Base-by-base conservation (phyloP, 805 yeast genomes). In the Candida coleopterorum region DNA sequence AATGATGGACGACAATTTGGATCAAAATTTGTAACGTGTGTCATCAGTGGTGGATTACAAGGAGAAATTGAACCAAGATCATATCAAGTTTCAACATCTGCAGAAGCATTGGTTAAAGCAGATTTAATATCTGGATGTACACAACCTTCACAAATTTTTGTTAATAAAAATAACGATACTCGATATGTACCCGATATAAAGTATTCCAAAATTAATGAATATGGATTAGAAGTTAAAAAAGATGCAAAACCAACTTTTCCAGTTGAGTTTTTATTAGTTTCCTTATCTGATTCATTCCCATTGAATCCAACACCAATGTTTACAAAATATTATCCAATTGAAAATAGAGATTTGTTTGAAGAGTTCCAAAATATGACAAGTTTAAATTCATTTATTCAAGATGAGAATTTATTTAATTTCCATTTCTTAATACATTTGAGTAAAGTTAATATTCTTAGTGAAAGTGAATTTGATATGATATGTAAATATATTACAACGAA, bases 121-220 rank as follows among this genome's bases (percentile, higher is more conserved):
- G 95, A 85, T 50, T 74, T 90, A 45, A 78, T 93, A 21, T 72
- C 81, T 22, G 90, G 95, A 0, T 84, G 95, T 1, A 85, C 96
- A 0, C 90, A 88, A 53, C 97, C 99, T 0, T 79, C 88, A 15
- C 78, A 82, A 68, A 80, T 90, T 54, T 82, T 78, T 48, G 79
- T 93, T 45, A 83, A 85, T 52, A 81, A 77, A 20, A 79, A 86
- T n/a, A 75, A 76, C 27, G 70, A 73, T 14, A 72, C 70, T 8
- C 72, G 96, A 38, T 93, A 90, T 48, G 97, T 93, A 11, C 99
- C 99, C 0, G 99, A 93, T 44, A 82, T 93, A 18, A 85, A 85
- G 52, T 93, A 83, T 68, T 78, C 79, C 58, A 79, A 77, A 55
- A 73, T 77, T 41, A 93, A 93, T 55, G 97, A 93, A 61, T 93